phyloP scores from a whole-genome alignment of 805 yeast species.

The Candida pseudoglaebosa region DNA sequence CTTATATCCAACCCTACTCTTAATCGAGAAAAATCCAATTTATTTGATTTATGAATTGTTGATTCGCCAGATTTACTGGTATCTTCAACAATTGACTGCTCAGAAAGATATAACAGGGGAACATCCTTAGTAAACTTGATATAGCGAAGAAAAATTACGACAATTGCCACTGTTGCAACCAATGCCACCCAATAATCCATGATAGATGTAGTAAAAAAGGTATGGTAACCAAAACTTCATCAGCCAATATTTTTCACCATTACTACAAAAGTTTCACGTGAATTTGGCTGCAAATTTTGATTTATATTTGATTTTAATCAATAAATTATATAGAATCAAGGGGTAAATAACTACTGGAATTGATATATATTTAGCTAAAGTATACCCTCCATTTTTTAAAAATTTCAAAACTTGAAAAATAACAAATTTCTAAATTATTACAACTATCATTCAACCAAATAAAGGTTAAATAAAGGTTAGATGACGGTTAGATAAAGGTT shows the following conservation, averaged over 20 bases:
- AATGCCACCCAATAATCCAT: background rate
- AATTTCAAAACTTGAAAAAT: background rate
- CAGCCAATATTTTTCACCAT: background rate
- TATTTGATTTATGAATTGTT: conserved; percentile 70
- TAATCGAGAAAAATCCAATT: conserved; percentile 67
- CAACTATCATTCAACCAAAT: background rate
- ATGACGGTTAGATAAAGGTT: no score
- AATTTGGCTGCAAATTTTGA: background rate
- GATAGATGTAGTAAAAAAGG: no score
- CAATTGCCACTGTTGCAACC: background rate
- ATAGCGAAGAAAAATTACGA: conserved; percentile 16
- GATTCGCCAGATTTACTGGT: conserved; percentile 67
- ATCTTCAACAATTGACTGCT: conserved; percentile 64
- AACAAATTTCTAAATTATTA: background rate
- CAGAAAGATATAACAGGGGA: conserved; percentile 50
- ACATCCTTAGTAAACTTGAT: conserved; percentile 48
- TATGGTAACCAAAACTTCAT: background rate
- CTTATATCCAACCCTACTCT: conserved; percentile 67
- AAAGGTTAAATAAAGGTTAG: no score
- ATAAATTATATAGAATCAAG: background rate
- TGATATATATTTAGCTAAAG: background rate
- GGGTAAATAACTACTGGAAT: background rate
- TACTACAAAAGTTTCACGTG: background rate
- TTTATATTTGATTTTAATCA: background rate
- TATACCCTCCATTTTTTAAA: background rate